Conservation (phyloP, 306 rosid genomes). For the Inga laurina region DNA sequence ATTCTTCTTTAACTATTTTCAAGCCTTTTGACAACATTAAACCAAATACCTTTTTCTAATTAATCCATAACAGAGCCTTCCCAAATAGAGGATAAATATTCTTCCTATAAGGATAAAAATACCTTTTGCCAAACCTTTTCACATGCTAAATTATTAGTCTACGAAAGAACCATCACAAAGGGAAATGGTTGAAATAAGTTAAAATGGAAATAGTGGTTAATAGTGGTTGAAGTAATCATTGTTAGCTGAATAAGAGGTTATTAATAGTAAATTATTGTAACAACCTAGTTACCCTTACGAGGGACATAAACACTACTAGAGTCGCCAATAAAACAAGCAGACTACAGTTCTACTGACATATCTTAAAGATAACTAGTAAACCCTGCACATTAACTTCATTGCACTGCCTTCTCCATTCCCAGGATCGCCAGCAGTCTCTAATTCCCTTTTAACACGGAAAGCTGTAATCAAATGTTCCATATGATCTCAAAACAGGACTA, state of each 20-base stretch:
- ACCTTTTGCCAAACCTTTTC: neutral
- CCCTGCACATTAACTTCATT: neutral
- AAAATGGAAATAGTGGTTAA: neutral
- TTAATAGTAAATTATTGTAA: neutral
- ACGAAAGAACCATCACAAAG: neutral
- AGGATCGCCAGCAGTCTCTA: neutral
- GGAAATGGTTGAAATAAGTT: neutral
- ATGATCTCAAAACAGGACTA: neutral
- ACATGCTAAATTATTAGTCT: neutral
- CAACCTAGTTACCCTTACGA: neutral
- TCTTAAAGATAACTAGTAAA: neutral
- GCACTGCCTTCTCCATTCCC: neutral
- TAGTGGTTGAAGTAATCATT: neutral
- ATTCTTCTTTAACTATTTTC: neutral
- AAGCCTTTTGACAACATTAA: neutral
- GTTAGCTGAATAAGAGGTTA: neutral
- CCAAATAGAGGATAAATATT: neutral
- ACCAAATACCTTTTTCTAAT: neutral
- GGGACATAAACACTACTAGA: conserved; percentile 4
- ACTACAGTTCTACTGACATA: neutral
- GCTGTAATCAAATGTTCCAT: neutral
- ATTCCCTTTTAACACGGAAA: neutral
- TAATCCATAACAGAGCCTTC: neutral
- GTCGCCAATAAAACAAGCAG: neutral
- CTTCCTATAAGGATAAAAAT: neutral